Conservation (phyloP, 2,329 filamentous ascomycete species). For the Pseudogymnoascus sp. region DNA sequence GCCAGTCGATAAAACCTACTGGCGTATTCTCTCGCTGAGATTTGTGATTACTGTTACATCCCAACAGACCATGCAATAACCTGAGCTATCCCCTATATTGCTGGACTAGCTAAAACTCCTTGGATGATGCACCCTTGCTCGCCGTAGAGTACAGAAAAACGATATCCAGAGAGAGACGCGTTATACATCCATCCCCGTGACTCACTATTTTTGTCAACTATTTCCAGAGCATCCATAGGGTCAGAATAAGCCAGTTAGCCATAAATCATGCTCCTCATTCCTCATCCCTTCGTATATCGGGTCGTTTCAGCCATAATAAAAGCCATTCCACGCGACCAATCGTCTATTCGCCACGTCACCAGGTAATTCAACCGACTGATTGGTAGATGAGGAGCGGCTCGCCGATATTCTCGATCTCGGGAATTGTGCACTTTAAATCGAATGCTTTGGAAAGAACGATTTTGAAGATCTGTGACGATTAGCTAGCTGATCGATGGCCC, state of each 20-base stretch:
- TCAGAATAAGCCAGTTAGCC: background rate
- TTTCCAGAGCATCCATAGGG: constrained; percentile 1
- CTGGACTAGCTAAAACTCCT: constrained; percentile 6
- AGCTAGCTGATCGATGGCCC: background rate
- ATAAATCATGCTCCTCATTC: constrained; percentile 7
- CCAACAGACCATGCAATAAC: background rate
- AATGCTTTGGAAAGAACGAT: constrained; percentile 98
- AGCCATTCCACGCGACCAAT: constrained; percentile 1
- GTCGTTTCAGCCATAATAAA: constrained; percentile 2
- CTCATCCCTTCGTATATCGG: background rate
- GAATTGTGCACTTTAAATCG: constrained; percentile 97
- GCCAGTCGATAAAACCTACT: background rate
- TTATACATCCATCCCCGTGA: constrained; percentile 6
- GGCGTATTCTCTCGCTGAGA: background rate
- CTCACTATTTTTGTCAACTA: constrained; percentile 5
- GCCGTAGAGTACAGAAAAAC: constrained; percentile 7
- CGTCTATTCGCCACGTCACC: background rate
- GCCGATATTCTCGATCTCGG: constrained; percentile 96
- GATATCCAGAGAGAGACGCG: constrained; percentile 3
- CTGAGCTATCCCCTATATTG: constrained; percentile 4
- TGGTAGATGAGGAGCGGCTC: constrained; percentile 92
- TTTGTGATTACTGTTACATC: constrained; percentile 8
- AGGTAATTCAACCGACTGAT: constrained; percentile 33
- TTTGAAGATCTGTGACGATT: constrained; percentile 80
- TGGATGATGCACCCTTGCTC: background rate